Evolutionary conservation across 1,139 yeast species (phyloP).

Genomic region (Kurtzmaniella quercitrusa): DNA sequence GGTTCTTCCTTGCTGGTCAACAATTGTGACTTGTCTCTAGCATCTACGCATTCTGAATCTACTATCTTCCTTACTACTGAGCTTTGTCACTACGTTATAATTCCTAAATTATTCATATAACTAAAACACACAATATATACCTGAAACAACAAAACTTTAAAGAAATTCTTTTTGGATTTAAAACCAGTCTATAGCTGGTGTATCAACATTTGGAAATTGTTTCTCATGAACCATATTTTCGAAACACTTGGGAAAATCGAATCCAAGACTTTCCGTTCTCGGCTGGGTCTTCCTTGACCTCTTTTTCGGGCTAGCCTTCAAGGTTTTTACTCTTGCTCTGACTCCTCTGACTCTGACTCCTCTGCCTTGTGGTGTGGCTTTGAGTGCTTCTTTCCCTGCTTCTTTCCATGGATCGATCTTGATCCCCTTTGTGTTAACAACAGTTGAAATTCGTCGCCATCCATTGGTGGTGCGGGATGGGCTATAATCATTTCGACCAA

Average conservation of each 20-base stretch:
- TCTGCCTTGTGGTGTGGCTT: neutral
- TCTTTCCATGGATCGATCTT: no score
- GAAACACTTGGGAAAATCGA: neutral
- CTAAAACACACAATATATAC: neutral
- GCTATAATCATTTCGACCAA: neutral
- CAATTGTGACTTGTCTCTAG: no score
- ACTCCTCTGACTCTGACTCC: neutral
- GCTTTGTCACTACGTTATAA: neutral
- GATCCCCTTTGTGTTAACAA: neutral
- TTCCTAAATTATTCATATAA: neutral
- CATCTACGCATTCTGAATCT: no score
- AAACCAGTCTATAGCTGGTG: neutral
- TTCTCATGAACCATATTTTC: neutral
- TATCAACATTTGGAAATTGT: neutral
- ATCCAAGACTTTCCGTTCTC: neutral
- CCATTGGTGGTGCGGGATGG: constrained; percentile 1
- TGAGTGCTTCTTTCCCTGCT: neutral
- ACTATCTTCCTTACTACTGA: neutral
- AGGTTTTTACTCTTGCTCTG: neutral
- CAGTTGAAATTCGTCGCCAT: neutral
- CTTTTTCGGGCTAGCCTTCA: neutral
- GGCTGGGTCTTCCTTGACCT: neutral
- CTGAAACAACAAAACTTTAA: neutral
- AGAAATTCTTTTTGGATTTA: neutral
- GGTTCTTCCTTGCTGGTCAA: no score